Evolutionary conservation across 306 rosid genomes (phyloP), one percentile per base, ranked within the genome.

Genomic region (Acacia melanoxylon): DNA sequence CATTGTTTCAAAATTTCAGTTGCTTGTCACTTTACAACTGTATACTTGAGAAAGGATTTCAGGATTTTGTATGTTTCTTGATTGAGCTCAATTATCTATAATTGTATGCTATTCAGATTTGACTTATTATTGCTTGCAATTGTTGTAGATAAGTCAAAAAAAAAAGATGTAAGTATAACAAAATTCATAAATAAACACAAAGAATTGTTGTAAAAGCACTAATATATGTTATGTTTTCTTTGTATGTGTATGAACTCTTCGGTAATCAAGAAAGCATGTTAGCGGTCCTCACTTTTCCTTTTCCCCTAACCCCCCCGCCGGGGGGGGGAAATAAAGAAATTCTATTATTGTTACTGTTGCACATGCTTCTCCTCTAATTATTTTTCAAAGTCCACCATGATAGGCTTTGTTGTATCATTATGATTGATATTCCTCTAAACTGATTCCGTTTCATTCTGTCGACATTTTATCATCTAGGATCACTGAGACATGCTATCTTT

Each of bases 361-460:
- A 20, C 75, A 61, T 24, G 16, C 49, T 62, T 71, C 4, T 71
- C 27, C 62, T 19, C 68, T 25, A 78, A 44, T 62, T 51, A 49
- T 31, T 58, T 58, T 82, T 11, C 22, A 22, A 46, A 84, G 72
- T 45, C 52, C 44, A 84, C n/a, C 15, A 48, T 8, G 19, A 29
- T 12, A 22, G 31, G 63, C 20, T 79, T 83, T 68, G 79, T 37
- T 45, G 8, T 66, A 27, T 69, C 77, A 27, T 51, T 85, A 56
- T 56, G 49, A 58, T 76, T 78, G 46, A 66, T 66, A 37, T 45
- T 74, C 70, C 76, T 75, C 68, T 85, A 66, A 70, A 56, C 24
- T 56, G n/a, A 75, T 61, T 58, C 71, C 44, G 33, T 67, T 83
- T 74, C 31, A 41, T 56, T 45, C 65, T 14, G 25, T 48, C 40